These are phyloP conservation scores for Flaveria brownii DNA, from an alignment of 129 eudicot species.

Conservation along the genomic window DNA sequence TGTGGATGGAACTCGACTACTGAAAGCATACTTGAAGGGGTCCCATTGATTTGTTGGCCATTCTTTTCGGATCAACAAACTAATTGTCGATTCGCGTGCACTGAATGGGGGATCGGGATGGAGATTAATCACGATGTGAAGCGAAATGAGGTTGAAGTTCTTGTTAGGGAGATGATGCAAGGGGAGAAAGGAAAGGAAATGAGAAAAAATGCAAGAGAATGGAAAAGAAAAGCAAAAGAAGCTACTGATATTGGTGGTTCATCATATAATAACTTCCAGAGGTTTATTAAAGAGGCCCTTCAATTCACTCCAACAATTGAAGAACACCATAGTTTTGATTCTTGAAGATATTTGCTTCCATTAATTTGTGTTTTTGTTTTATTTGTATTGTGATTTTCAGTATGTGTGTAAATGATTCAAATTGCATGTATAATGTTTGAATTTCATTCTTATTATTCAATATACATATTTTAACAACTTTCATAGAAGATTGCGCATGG, in stretches of 20 bases:
- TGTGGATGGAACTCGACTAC: slow-evolving; percentile 62
- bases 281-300: slow-evolving; percentile 39
- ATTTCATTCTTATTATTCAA: too few species aligned
- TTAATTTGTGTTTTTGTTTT: neutral
- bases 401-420: too few species aligned
- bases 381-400: neutral
- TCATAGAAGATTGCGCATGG: too few species aligned
- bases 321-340: neutral
- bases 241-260: slow-evolving; percentile 45
- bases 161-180: slow-evolving; percentile 56
- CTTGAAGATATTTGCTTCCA: neutral
- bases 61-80: slow-evolving; percentile 63
- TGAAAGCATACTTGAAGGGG: slow-evolving; percentile 50
- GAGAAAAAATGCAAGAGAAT: slow-evolving; percentile 46
- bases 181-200: slow-evolving; percentile 55
- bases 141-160: slow-evolving; percentile 45
- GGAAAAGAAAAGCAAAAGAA: slow-evolving; percentile 52
- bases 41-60: slow-evolving; percentile 59
- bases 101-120: slow-evolving; percentile 62
- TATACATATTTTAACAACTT: too few species aligned
- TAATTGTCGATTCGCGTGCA: slow-evolving; percentile 46
- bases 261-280: slow-evolving; percentile 43
- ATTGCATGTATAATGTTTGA: too few species aligned
- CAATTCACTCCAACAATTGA: neutral
- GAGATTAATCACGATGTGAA: slow-evolving; percentile 64